Evolutionary conservation across 116 monocot genomes (phyloP).

Genomic region (Phalaenopsis hybrid): DNA sequence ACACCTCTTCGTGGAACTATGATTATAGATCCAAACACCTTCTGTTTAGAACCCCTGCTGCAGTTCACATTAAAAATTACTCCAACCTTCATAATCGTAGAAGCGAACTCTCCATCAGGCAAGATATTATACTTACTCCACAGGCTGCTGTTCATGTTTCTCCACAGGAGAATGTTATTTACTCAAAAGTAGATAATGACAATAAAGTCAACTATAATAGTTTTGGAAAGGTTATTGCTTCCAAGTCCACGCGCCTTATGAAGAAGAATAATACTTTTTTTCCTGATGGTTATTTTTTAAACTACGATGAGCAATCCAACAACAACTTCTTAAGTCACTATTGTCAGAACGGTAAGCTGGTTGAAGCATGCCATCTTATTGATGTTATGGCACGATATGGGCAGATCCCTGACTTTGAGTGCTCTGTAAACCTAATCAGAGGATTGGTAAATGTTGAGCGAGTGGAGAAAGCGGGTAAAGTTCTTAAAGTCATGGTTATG

Average conservation of each 20-base stretch:
- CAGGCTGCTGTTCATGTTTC: too few relatives aligned
- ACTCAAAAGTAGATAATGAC: neutral
- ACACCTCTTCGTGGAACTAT: neutral
- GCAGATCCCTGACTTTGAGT: constrained; percentile 38
- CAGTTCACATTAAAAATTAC: neutral
- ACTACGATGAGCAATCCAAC: constrained; percentile 37
- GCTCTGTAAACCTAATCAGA: constrained; percentile 33
- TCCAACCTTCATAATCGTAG: neutral
- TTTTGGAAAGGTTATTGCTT: neutral
- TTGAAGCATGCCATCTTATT: constrained; percentile 35
- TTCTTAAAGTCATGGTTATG: constrained; percentile 46
- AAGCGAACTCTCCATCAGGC: neutral
- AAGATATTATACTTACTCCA: neutral
- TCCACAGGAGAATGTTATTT: neutral
- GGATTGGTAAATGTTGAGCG: constrained; percentile 36
- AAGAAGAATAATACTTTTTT: constrained; percentile 2
- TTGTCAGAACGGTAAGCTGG: constrained; percentile 41
- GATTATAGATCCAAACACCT: neutral
- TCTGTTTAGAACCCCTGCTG: neutral
- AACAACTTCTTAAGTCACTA: constrained; percentile 27
- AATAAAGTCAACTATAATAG: constrained; percentile 1
- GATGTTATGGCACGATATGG: constrained; percentile 43
- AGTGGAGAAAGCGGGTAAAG: constrained; percentile 29
- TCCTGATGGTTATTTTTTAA: constrained; percentile 31
- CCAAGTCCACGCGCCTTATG: constrained; percentile 5